Conservation (phyloP, 495 filamentous ascomycete genomes). For the Penicillium atrosanguineum region DNA sequence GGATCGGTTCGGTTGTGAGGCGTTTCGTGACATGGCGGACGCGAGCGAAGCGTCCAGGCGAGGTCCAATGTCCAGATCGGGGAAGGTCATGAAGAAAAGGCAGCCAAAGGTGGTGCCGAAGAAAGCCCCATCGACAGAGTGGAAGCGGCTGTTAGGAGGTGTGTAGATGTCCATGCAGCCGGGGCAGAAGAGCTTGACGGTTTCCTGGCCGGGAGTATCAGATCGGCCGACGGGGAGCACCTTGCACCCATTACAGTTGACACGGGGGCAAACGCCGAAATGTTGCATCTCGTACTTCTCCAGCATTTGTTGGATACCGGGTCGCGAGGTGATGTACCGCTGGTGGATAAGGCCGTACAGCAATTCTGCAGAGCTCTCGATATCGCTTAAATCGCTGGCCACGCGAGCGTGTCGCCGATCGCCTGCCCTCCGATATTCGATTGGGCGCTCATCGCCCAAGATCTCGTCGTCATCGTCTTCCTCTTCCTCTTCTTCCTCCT, state of each 20-base stretch:
- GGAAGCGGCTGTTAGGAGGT: conserved; percentile 94
- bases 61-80: conserved; percentile 75
- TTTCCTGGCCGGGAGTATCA: conserved; percentile 93
- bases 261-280: conserved; percentile 90
- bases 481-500: conserved; percentile 72
- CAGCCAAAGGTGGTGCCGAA: conserved; percentile 94
- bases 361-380: conserved; percentile 94
- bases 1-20: conserved; percentile 31
- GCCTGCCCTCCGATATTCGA: conserved; percentile 54
- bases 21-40: conserved; percentile 32
- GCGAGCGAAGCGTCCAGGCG: conserved; percentile 28
- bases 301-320: conserved; percentile 97
- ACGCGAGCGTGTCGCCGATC: conserved; percentile 82
- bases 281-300: conserved; percentile 97
- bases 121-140: conserved; percentile 97
- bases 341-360: conserved; percentile 98
- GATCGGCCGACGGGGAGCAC: conserved; percentile 90
- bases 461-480: conserved; percentile 75
- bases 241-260: conserved; percentile 79
- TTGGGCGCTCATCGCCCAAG: conserved; percentile 62
- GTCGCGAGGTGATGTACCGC: conserved; percentile 95
- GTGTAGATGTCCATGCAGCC: conserved; percentile 96
- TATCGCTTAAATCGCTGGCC: conserved; percentile 86
- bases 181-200: conserved; percentile 97
- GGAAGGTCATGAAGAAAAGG: conserved; percentile 97